These are phyloP conservation scores for Penicillium manginii DNA, from an alignment of 495 filamentous ascomycete species.

Conservation along the genomic window DNA sequence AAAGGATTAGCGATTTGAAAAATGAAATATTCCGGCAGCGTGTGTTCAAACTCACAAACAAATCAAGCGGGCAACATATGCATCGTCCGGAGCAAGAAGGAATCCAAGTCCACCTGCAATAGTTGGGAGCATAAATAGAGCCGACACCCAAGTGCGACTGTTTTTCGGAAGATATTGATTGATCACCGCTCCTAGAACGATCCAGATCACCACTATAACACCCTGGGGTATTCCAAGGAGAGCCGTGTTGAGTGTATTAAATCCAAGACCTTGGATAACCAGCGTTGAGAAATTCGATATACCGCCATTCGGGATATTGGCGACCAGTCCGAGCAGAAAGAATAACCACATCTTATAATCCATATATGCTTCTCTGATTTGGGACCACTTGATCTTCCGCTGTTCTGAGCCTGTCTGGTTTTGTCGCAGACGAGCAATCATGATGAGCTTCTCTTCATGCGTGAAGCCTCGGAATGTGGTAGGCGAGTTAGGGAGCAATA, in stretches of 20 bases:
- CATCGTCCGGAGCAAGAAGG: slow-evolving; percentile 40
- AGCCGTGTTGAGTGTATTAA: slow-evolving; percentile 32
- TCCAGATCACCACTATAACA: slow-evolving; percentile 52
- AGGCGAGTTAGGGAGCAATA: slow-evolving; percentile 55
- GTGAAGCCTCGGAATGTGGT: slow-evolving; percentile 42
- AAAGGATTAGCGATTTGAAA: neutral
- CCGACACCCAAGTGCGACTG: slow-evolving; percentile 50
- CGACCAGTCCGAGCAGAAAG: slow-evolving; percentile 34
- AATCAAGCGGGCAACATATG: slow-evolving; percentile 48
- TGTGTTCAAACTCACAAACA: slow-evolving; percentile 31
- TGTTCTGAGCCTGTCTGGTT: slow-evolving; percentile 62
- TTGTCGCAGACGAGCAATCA: slow-evolving; percentile 52
- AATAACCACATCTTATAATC: slow-evolving; percentile 55
- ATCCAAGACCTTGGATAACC: slow-evolving; percentile 63
- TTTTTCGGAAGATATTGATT: slow-evolving; percentile 54
- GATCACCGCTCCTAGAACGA: slow-evolving; percentile 52
- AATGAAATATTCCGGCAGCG: neutral
- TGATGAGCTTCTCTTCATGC: slow-evolving; percentile 49
- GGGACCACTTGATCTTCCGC: slow-evolving; percentile 53
- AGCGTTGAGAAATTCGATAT: slow-evolving; percentile 62
- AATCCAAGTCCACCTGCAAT: slow-evolving; percentile 55
- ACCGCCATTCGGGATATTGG: slow-evolving; percentile 46
- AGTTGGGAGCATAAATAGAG: slow-evolving; percentile 53
- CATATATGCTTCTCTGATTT: slow-evolving; percentile 50
- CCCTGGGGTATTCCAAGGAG: slow-evolving; percentile 59